These are phyloP conservation scores for Ramaria sp. DNA, from an alignment of 768 basidiomycete species.

Conservation along the genomic window DNA sequence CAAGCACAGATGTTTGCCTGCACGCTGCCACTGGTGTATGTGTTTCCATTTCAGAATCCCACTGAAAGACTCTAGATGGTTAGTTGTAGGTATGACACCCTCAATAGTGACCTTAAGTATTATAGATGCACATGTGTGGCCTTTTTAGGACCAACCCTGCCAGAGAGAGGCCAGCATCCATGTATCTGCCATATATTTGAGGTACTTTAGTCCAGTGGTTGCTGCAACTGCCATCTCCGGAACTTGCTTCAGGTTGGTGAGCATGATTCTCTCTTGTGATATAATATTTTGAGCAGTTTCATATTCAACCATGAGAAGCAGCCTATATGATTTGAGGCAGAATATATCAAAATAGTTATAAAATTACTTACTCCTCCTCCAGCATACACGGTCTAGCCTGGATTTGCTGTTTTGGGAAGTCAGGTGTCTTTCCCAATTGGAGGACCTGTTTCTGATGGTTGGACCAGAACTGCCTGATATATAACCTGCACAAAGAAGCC, in stretches of 20 bases:
- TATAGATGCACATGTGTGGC: conserved; percentile 17
- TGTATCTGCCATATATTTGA: conserved; percentile 5
- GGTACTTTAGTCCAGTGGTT: neutral
- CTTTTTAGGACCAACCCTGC: conserved; percentile 21
- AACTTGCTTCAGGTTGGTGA: neutral
- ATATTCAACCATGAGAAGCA: neutral
- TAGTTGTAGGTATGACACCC: conserved; percentile 20
- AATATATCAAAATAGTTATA: too few relatives aligned
- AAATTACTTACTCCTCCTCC: too few relatives aligned
- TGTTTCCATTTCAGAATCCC: conserved; percentile 21
- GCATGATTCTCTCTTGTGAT: neutral
- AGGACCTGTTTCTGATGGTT: too few relatives aligned
- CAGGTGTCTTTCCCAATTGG: too few relatives aligned
- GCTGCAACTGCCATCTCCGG: neutral
- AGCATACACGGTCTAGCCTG: too few relatives aligned
- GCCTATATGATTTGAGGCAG: neutral
- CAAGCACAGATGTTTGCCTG: conserved; percentile 21
- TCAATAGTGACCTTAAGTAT: conserved; percentile 15
- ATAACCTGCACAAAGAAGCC: too few relatives aligned
- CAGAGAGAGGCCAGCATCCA: conserved; percentile 16
- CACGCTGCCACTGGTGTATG: conserved; percentile 17
- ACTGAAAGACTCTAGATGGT: conserved; percentile 27
- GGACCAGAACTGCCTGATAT: too few relatives aligned
- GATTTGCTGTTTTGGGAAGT: too few relatives aligned
- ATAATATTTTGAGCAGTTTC: neutral